Base-by-base conservation (phyloP, 169 alveolate species). In the Cytauxzoon felis region DNA sequence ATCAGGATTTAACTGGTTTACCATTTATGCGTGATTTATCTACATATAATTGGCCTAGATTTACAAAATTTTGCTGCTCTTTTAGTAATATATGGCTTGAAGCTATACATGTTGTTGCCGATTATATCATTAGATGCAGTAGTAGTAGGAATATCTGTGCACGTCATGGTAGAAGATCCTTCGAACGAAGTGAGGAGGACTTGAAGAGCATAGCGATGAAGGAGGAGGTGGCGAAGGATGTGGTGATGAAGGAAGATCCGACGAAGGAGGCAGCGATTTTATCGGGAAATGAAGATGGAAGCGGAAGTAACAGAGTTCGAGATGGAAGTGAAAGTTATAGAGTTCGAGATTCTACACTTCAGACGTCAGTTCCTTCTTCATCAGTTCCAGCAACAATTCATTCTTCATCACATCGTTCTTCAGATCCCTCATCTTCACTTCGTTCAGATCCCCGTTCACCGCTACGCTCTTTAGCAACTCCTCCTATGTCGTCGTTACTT, bases 61-160 rank as follows among this genome's bases (percentile, higher is more conserved):
- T 90, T 67, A 82, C 78, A 47, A 68, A 70, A 45, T 90, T 90
- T 63, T 82, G 75, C 26, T 87, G 93, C 43, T 61, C 92, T 51
- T 90, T 90, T 62, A 79, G 92, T 29, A 87, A 88, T 68, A 79
- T 90, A 23, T 73, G 87, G 70, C 66, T 90, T 41, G 95, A 88
- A 38, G 89, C 95, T 11, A 88, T 89, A 36, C 81, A 87, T 51
- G 88, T 81, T 34, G 43, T 90, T 9, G 92, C 94, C 1, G 84
- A 83, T 40, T 82, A 72, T 48, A 88, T 90, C 27, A 54, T 75
- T 59, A 70, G 72, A 50, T 9, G 7, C 45, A 32, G 9, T 11
- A 23, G 23, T 30, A 51, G 53, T 4, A 48, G 45, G 34, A 51
- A 49, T 18, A 64, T 30, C 27, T 9, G 48, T 42, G 29, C n/a